Conservation (phyloP, 139 green algal genomes). For the Spirogloea muscicola region DNA sequence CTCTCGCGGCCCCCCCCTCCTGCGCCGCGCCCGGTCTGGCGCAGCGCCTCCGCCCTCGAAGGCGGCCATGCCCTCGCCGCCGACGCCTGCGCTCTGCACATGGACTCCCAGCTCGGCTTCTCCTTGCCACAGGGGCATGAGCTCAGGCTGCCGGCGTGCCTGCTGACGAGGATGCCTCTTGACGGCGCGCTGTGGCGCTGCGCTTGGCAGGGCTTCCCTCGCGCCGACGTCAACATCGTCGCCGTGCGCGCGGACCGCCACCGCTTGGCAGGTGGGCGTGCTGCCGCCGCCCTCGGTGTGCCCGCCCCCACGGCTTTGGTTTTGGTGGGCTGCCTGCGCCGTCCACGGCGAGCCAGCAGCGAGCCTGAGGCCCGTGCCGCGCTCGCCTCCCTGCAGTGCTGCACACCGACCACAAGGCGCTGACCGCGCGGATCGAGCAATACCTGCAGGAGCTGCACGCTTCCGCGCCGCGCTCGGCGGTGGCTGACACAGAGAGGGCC, state of each 20-base stretch:
- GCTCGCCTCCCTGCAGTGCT: constrained; percentile 65
- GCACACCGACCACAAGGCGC: constrained; percentile 72
- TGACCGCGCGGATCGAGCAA: constrained; percentile 62
- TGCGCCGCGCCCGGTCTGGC: neutral
- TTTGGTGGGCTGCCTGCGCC: no score
- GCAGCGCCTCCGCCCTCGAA: no score
- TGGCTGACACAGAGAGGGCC: no score
- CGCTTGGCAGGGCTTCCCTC: constrained; percentile 67
- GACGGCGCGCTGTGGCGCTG: neutral
- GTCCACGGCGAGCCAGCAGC: no score
- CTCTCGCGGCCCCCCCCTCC: neutral
- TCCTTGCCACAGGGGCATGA: neutral
- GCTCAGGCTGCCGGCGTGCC: neutral
- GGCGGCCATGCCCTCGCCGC: no score
- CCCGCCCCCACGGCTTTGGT: no score
- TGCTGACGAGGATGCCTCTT: neutral
- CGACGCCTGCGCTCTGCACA: neutral
- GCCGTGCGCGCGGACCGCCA: constrained; percentile 65
- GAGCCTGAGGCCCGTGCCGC: no score
- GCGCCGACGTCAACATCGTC: constrained; percentile 70
- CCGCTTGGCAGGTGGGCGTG: constrained; percentile 50
- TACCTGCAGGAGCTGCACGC: constrained; percentile 63
- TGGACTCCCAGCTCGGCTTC: neutral
- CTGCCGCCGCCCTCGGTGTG: no score
- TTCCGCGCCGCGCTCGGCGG: constrained; percentile 32